Evolutionary conservation across 75 land plant genomes (phyloP).

Genomic region (Cupressus sempervirens): DNA sequence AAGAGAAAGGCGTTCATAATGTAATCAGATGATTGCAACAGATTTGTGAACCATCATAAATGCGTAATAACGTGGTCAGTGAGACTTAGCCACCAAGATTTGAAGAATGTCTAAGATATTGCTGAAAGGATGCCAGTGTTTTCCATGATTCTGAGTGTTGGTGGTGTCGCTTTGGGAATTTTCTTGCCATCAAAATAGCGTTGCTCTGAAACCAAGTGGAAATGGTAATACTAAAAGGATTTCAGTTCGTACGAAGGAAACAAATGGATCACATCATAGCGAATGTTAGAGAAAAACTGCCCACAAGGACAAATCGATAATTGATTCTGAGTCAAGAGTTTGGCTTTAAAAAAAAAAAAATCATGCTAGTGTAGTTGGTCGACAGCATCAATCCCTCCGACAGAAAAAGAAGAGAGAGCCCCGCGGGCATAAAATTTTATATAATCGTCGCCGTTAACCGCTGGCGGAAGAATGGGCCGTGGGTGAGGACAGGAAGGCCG

Average conservation of each 20-base stretch:
- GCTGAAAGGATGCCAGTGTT: neutral
- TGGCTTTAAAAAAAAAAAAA: neutral
- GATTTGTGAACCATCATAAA: neutral
- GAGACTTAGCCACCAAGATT: neutral
- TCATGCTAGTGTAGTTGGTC: too few relatives aligned
- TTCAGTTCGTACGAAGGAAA: neutral
- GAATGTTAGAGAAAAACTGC: neutral
- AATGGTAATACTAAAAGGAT: neutral
- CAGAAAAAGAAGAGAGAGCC: too few relatives aligned
- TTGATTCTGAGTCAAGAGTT: neutral
- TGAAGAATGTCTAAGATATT: neutral
- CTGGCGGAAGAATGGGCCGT: too few relatives aligned
- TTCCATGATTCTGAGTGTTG: neutral
- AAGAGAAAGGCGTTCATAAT: constrained; percentile 24
- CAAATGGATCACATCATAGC: neutral
- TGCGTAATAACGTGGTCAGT: neutral
- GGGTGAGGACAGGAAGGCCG: too few relatives aligned
- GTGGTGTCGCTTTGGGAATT: neutral
- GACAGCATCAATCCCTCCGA: too few relatives aligned
- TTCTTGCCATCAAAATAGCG: neutral
- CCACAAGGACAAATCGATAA: too few relatives aligned
- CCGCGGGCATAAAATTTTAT: too few relatives aligned
- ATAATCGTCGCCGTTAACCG: too few relatives aligned
- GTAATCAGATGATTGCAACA: constrained; percentile 60
- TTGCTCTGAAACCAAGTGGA: neutral